Evolutionary conservation across 768 basidiomycete species (phyloP).

Genomic region (Boletus subparvulus): DNA sequence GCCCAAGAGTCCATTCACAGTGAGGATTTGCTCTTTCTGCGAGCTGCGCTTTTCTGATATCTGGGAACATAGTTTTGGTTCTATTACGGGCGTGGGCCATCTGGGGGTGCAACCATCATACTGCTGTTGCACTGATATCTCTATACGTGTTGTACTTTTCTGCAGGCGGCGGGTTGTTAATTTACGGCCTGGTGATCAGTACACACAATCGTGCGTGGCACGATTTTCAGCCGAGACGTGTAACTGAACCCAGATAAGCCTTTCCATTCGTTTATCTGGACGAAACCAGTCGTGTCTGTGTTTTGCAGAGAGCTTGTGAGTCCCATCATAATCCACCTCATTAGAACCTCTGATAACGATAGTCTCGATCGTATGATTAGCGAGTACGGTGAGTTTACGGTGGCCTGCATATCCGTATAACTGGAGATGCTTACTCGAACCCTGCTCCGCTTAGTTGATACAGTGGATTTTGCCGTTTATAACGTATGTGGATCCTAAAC

Average conservation of each 20-base stretch:
- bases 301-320: neutral
- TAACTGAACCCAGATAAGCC: neutral
- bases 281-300: neutral
- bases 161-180: neutral
- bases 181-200: neutral
- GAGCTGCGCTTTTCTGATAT: neutral
- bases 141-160: slow-evolving; percentile 5
- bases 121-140: neutral
- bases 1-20: slow-evolving; percentile 12
- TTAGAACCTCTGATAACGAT: neutral
- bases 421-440: neutral
- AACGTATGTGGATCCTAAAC: neutral
- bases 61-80: slow-evolving; percentile 8
- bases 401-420: neutral
- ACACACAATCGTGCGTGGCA: neutral
- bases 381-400: neutral
- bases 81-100: slow-evolving; percentile 18
- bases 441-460: neutral
- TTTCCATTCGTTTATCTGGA: neutral
- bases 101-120: slow-evolving; percentile 6
- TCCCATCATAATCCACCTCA: neutral
- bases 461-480: neutral
- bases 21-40: neutral
- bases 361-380: neutral
- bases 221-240: neutral